Evolutionary conservation across 2,329 filamentous ascomycete species (phyloP).

Genomic region (Septoria linicola): DNA sequence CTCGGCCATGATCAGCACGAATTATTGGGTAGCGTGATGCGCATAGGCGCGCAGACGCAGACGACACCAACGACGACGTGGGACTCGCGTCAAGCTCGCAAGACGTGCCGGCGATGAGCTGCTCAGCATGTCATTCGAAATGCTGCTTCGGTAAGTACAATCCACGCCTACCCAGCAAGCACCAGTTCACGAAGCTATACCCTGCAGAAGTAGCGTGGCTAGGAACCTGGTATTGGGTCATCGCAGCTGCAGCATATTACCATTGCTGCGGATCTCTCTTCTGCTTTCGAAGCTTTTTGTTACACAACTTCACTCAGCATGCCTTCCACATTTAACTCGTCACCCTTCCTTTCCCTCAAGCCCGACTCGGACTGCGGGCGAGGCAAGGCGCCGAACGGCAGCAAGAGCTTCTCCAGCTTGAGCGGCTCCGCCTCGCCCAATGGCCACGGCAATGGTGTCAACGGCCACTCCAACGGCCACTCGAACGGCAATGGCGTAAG

Average conservation of each 20-base stretch:
- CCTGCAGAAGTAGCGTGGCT: conserved; percentile 9
- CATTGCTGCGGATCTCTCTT: not conserved
- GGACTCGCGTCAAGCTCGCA: conserved; percentile 4
- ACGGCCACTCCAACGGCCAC: conserved; percentile 18
- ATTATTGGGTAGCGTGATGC: not conserved
- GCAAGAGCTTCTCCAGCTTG: conserved; percentile 26
- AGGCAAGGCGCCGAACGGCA: conserved; percentile 15
- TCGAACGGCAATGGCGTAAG: conserved; percentile 19
- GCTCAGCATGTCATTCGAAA: not conserved
- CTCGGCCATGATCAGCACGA: conserved; percentile 1
- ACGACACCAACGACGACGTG: not conserved
- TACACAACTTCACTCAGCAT: conserved; percentile 18
- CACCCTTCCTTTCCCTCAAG: conserved; percentile 31
- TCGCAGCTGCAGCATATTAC: conserved; percentile 11
- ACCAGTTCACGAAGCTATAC: not conserved
- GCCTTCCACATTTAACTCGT: conserved; percentile 28
- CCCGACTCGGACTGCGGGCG: conserved; percentile 33
- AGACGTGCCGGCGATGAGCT: conserved; percentile 11
- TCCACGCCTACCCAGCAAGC: not conserved
- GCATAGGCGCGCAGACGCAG: conserved; percentile 3
- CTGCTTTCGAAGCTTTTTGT: not conserved
- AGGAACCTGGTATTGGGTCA: conserved; percentile 4
- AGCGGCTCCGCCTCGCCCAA: conserved; percentile 22
- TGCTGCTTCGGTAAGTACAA: not conserved
- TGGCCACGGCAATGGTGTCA: conserved; percentile 20